Conservation (phyloP, 2,329 filamentous ascomycete species). For the Pochonia chlamydosporia region DNA sequence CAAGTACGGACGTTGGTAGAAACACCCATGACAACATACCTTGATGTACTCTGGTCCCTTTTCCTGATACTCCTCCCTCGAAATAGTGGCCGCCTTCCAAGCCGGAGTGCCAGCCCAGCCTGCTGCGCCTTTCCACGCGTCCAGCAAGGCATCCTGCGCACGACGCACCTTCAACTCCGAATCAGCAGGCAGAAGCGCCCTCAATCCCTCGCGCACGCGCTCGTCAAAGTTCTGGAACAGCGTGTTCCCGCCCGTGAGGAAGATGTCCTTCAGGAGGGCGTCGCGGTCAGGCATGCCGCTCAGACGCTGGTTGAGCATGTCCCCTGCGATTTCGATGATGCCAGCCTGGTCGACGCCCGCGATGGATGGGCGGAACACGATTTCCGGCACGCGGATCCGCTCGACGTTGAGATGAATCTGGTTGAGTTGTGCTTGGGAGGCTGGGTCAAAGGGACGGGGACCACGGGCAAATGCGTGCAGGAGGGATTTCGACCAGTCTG, state of each 20-base stretch:
- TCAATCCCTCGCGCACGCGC: conserved; percentile 66
- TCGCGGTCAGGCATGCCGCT: conserved; percentile 50
- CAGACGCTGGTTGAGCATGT: conserved; percentile 82
- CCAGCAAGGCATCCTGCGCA: conserved; percentile 70
- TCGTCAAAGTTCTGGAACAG: conserved; percentile 85
- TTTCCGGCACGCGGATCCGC: conserved; percentile 87
- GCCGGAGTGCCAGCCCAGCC: conserved; percentile 64
- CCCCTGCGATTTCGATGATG: conserved; percentile 83
- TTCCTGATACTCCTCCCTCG: conserved; percentile 78
- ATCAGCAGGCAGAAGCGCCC: conserved; percentile 64
- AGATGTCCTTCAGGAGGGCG: conserved; percentile 76
- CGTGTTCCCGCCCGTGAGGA: conserved; percentile 90
- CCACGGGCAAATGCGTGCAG: conserved; percentile 88
- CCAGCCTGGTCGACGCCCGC: conserved; percentile 91
- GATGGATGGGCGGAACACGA: conserved; percentile 88
- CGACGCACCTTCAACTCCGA: conserved; percentile 63
- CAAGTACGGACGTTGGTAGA: too few relatives aligned
- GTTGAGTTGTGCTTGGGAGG: conserved; percentile 72
- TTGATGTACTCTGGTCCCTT: conserved; percentile 94
- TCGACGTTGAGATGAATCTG: conserved; percentile 96
- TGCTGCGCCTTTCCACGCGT: conserved; percentile 92
- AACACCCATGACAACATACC: conserved; percentile 37
- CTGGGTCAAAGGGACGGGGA: conserved; percentile 76
- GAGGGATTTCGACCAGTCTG: conserved; percentile 89
- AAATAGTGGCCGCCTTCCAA: conserved; percentile 62